phyloP scores from a whole-genome alignment of 2,329 filamentous ascomycete genomes.

The Beauveria caledonica region DNA sequence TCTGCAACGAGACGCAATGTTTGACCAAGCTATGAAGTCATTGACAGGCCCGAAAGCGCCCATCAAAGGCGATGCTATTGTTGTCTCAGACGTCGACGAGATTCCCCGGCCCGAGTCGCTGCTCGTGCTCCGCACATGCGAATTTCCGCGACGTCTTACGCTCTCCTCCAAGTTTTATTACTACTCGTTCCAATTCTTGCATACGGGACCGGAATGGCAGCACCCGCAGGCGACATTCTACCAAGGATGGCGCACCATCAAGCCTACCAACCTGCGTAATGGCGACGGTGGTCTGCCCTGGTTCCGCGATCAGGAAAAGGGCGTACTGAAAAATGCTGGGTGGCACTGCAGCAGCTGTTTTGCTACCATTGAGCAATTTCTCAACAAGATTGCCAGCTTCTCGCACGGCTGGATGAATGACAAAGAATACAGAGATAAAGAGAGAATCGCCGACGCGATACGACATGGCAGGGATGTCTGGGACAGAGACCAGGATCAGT shows the following conservation, averaged over 20 bases:
- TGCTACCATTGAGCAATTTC: constrained; percentile 44
- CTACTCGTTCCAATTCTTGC: constrained; percentile 48
- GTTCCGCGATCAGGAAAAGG: constrained; percentile 33
- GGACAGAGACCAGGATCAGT: constrained; percentile 40
- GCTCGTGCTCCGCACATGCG: constrained; percentile 39
- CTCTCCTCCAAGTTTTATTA: constrained; percentile 46
- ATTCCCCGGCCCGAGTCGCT: constrained; percentile 45
- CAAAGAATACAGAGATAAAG: constrained; percentile 36
- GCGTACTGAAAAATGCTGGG: constrained; percentile 38
- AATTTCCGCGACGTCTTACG: constrained; percentile 44
- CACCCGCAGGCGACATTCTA: constrained; percentile 55
- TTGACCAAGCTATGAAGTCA: constrained; percentile 44
- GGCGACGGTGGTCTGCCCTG: constrained; percentile 33
- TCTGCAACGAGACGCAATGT: constrained; percentile 48
- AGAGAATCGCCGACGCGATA: constrained; percentile 42
- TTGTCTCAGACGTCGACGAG: constrained; percentile 55
- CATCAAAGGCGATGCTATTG: constrained; percentile 42
- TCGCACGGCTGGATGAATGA: constrained; percentile 47
- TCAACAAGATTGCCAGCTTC: constrained; percentile 48
- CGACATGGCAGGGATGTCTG: constrained; percentile 46
- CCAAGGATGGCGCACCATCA: constrained; percentile 35
- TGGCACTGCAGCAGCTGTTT: constrained; percentile 60
- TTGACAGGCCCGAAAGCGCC: constrained; percentile 36
- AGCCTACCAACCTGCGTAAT: constrained; percentile 45
- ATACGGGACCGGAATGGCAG: constrained; percentile 35